A percentile compares a stretch with the other conserved stretches of the same genome.
These are phyloP conservation scores for Adiantum capillusveneris DNA, from an alignment of 75 land plant genomes.

Conservation along the genomic window DNA sequence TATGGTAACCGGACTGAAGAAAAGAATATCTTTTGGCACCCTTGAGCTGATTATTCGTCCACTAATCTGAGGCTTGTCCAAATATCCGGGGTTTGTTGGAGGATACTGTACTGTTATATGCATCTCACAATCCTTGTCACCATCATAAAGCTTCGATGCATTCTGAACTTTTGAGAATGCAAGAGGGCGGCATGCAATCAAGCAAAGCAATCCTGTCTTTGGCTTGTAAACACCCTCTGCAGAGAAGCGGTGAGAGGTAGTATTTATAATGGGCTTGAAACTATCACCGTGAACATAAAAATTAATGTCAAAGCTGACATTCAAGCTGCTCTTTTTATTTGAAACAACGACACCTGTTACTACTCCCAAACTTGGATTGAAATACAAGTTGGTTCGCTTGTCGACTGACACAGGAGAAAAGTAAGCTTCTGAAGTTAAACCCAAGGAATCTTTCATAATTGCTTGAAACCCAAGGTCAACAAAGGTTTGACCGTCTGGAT, in stretches of 20 bases:
- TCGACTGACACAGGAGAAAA: constrained; percentile 34
- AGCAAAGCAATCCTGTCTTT: constrained; percentile 49
- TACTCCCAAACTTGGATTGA: neutral
- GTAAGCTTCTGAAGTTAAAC: constrained; percentile 11
- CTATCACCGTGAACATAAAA: neutral
- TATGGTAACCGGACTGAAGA: constrained; percentile 46
- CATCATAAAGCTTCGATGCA: constrained; percentile 2
- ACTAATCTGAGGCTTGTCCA: constrained; percentile 17
- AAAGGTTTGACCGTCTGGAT: constrained; percentile 39
- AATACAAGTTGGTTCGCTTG: constrained; percentile 14
- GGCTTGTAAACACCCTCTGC: constrained; percentile 65
- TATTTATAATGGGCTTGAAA: neutral
- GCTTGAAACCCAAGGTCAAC: constrained; percentile 46
- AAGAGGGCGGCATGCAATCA: constrained; percentile 53
- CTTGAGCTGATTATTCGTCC: constrained; percentile 60
- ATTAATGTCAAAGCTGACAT: constrained; percentile 37
- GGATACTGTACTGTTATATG: constrained; percentile 39
- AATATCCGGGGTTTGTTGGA: constrained; percentile 20
- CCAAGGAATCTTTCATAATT: constrained; percentile 12
- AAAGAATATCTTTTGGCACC: constrained; percentile 34
- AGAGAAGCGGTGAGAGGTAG: constrained; percentile 15
- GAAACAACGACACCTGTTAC: neutral
- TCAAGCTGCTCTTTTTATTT: constrained; percentile 13
- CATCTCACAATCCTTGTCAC: constrained; percentile 50
- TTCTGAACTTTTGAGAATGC: neutral